Evolutionary conservation across 805 yeast species (phyloP).

Genomic region (Metschnikowia shivogae): DNA sequence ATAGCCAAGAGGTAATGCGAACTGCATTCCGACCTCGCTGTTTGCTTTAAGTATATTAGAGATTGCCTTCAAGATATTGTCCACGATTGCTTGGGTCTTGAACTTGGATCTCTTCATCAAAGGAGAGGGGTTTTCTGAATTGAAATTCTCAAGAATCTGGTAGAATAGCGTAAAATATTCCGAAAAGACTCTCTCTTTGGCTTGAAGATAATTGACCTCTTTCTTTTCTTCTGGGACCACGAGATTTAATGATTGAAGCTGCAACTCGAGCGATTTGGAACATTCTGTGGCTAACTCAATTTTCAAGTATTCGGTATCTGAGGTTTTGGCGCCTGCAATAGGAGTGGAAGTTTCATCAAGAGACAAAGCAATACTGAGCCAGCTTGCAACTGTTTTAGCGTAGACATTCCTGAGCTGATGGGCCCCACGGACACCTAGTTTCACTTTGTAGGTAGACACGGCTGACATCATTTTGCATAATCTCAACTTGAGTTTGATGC

Average conservation of each 20-base stretch:
- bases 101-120: constrained; percentile 37
- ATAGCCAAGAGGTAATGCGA: constrained; percentile 75
- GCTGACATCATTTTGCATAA: constrained; percentile 37
- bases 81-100: constrained; percentile 53
- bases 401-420: constrained; percentile 44
- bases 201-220: constrained; percentile 49
- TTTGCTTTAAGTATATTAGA: constrained; percentile 70
- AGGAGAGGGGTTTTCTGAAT: constrained; percentile 20
- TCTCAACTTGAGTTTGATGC: constrained; percentile 40
- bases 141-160: constrained; percentile 46
- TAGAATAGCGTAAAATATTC: constrained; percentile 63
- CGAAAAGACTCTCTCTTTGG: constrained; percentile 60
- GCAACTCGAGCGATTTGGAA: constrained; percentile 51
- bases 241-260: constrained; percentile 53
- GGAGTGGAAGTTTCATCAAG: constrained; percentile 9
- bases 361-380: constrained; percentile 53
- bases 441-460: constrained; percentile 30
- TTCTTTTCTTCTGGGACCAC: constrained; percentile 56
- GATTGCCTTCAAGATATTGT: constrained; percentile 59
- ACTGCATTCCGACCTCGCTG: constrained; percentile 70
- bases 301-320: constrained; percentile 45
- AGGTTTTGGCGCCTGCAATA: background rate
- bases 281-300: constrained; percentile 64
- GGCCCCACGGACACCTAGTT: constrained; percentile 42
- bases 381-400: constrained; percentile 44